Conservation (phyloP, 2,329 filamentous ascomycete genomes). For the Emericellopsis cladophorae region DNA sequence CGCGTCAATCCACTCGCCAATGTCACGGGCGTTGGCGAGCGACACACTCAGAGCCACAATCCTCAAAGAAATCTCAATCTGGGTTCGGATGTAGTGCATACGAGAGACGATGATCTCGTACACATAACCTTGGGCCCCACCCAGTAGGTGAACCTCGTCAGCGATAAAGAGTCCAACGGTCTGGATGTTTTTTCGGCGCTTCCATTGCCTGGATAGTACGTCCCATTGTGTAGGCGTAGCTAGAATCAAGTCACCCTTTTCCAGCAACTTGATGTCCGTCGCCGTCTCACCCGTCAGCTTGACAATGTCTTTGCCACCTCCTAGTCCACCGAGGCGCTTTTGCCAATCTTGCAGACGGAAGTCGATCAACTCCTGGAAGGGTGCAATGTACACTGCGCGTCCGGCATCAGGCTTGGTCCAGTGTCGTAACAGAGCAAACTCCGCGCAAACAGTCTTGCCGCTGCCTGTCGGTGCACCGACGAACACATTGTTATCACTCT, state of each 20-base stretch:
- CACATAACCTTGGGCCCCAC: constrained; percentile 72
- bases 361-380: constrained; percentile 88
- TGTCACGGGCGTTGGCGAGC: constrained; percentile 80
- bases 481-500: constrained; percentile 86
- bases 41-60: constrained; percentile 87
- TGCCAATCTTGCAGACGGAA: constrained; percentile 75
- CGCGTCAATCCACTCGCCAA: constrained; percentile 96
- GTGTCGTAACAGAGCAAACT: constrained; percentile 81
- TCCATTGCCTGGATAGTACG: constrained; percentile 89
- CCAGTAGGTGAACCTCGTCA: constrained; percentile 89
- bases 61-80: constrained; percentile 72
- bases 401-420: constrained; percentile 52
- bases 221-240: constrained; percentile 96
- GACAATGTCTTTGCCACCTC: constrained; percentile 78
- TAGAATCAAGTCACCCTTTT: constrained; percentile 76
- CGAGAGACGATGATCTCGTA: constrained; percentile 97
- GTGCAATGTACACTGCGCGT: constrained; percentile 85
- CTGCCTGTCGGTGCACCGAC: constrained; percentile 87
- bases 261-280: constrained; percentile 78
- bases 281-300: constrained; percentile 91
- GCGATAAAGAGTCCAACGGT: constrained; percentile 84
- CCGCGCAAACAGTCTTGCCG: constrained; percentile 93
- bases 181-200: constrained; percentile 89
- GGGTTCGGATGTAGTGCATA: constrained; percentile 90
- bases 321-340: constrained; percentile 56